A percentile compares a stretch with the other conserved stretches of the same genome.
Evolutionary conservation across 352 stramenopile species (phyloP).

Genomic region (Phytophthora hybrid): DNA sequence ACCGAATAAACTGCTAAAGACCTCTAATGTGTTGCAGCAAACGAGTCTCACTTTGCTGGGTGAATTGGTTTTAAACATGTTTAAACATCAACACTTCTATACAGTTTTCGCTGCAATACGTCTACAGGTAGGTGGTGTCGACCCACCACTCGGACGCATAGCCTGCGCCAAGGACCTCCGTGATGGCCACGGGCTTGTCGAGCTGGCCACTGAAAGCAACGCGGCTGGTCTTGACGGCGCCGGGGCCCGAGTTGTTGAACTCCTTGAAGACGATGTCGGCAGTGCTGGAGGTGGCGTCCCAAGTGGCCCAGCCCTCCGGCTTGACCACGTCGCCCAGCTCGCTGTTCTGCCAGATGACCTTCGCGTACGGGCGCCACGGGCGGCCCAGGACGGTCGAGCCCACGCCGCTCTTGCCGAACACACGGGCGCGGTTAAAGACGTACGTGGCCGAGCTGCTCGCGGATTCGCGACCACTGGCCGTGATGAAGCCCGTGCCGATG

Average conservation of each 20-base stretch:
- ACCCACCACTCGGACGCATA: not conserved
- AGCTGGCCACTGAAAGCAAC: not conserved
- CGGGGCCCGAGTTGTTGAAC: not conserved
- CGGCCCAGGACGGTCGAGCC: not conserved
- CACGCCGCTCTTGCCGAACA: not conserved
- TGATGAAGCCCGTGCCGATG: not conserved
- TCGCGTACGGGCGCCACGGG: not conserved
- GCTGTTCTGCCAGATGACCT: not conserved
- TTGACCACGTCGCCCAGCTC: not conserved
- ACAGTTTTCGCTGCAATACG: too few relatives aligned
- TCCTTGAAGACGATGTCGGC: not conserved
- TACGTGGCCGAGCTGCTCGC: not conserved
- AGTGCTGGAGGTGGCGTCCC: not conserved
- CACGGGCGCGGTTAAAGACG: not conserved
- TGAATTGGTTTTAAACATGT: not conserved
- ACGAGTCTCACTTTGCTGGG: too few relatives aligned
- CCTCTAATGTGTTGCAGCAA: too few relatives aligned
- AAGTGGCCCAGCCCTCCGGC: not conserved
- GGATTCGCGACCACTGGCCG: not conserved
- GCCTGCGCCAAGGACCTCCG: not conserved
- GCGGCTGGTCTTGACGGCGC: not conserved
- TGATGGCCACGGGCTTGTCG: not conserved
- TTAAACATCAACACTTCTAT: slow-evolving; percentile 2
- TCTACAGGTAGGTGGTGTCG: not conserved
- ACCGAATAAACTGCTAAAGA: too few relatives aligned